Base-by-base conservation (phyloP, 2,329 filamentous ascomycete species). In the Microdochium paspali region DNA sequence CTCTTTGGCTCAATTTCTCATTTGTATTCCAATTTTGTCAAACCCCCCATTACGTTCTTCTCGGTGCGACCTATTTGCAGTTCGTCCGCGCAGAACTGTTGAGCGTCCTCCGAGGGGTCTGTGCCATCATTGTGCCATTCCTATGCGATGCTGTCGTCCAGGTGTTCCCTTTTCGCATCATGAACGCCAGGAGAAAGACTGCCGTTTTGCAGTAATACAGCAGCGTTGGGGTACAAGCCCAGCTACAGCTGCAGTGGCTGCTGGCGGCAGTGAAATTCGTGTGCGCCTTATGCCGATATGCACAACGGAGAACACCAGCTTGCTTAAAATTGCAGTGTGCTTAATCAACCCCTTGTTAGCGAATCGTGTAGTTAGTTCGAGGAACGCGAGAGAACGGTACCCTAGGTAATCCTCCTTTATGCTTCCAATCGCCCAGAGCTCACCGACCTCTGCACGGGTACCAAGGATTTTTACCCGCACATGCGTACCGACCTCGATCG, bases 371-470 rank as follows among this genome's bases (percentile, higher is more conserved):
- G 18, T 45, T 15, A 45, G 3, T 23, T 20, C 18, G 24, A 44
- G 32, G 44, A 24, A 44, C 43, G 25, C 43, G 50, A 45, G 45
- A 51, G 48, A 48, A 47, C 62, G 64, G 55, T 73, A 84, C 82
- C 82, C 82, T 35, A 85, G 73, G 60, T 83, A 85, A 61, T 85
- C 82, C 62, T 85, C 91, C 69, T 95, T 95, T 71, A 98, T 96
- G 56, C 89, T 97, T 51, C 90, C 93, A 65, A 98, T 95, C 31
- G 91, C 93, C 77, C 87, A 96, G 79, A 98, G 95, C 64, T 88
- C 85, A 52, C 88, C 89, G 46, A 97, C 88, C 65, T 97, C 93
- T 54, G 87, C 90, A 67, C 94, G 82, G 45, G 91, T 87, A 67
- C 93, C 93, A 58, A 96, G 88, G 53, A 98, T 84, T 70, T 96